These are phyloP conservation scores for Inga leiocalycina DNA, from an alignment of 306 rosid genomes.

Conservation along the genomic window DNA sequence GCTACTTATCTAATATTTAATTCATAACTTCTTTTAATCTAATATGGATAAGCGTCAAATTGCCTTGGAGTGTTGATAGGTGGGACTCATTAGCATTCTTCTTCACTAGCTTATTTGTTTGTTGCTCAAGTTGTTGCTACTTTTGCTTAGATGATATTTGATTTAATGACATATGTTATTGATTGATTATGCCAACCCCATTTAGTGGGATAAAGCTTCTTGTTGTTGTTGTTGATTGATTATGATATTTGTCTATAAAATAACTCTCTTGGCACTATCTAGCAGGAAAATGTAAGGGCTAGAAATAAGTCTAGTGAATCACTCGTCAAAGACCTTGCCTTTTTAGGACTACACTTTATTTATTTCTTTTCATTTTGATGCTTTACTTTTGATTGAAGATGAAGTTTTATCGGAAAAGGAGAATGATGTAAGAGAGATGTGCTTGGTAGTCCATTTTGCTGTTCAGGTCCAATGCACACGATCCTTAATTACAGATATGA, in stretches of 20 bases:
- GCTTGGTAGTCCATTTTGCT: not conserved
- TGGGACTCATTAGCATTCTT: constrained; percentile 20
- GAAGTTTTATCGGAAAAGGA: not conserved
- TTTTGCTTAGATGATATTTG: constrained; percentile 20
- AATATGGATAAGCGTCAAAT: constrained; percentile 24
- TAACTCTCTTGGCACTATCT: constrained; percentile 15
- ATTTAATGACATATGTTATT: not conserved
- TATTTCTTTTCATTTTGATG: not conserved
- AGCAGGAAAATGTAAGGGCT: not conserved
- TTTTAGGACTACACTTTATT: not conserved
- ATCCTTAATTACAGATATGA: not conserved
- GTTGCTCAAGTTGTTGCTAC: constrained; percentile 22
- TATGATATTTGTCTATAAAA: constrained; percentile 13
- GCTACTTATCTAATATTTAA: constrained; percentile 1
- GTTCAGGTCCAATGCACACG: not conserved
- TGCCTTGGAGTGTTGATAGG: not conserved
- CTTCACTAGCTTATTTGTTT: not conserved
- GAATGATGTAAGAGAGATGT: not conserved
- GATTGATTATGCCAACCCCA: not conserved
- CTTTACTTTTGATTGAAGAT: not conserved
- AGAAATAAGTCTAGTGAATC: not conserved
- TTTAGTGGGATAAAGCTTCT: no score
- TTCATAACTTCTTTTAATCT: constrained; percentile 6
- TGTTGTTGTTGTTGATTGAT: not conserved
- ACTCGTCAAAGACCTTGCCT: not conserved